Percentiles rank a stretch among this genome's conserved stretches.
These are phyloP conservation scores for Osmanthus fragrans DNA, from an alignment of 257 asterid species.

Conservation along the genomic window DNA sequence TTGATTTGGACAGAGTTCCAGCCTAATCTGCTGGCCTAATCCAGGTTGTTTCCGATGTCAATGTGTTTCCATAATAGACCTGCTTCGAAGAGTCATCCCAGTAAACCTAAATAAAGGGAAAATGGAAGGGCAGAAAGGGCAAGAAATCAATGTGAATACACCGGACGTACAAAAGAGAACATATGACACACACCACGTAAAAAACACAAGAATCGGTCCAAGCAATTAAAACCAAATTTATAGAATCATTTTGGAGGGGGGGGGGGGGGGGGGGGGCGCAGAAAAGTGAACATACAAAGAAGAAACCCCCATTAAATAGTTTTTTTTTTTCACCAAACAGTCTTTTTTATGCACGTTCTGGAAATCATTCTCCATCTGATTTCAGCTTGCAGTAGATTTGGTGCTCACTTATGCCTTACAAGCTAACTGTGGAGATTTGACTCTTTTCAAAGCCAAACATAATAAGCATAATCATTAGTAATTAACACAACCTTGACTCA, in stretches of 20 bases:
- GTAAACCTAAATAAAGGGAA: conserved; percentile 50
- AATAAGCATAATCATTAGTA: no score
- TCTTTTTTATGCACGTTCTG: background rate
- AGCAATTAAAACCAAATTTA: background rate
- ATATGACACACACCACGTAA: background rate
- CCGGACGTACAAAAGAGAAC: no score
- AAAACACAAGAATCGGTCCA: background rate
- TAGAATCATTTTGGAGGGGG: no score
- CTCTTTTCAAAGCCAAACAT: no score
- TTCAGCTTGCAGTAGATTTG: no score
- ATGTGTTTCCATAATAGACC: conserved; percentile 69
- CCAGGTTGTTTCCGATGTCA: conserved; percentile 91
- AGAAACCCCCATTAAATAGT: background rate
- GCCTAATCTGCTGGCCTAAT: conserved; percentile 42
- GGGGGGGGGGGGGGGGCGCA: background rate
- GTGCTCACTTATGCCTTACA: no score
- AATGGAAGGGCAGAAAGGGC: background rate
- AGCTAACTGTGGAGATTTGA: no score
- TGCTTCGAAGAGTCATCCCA: conserved; percentile 86
- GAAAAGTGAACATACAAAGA: background rate
- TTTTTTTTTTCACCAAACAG: background rate
- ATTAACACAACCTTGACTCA: no score
- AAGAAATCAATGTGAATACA: background rate
- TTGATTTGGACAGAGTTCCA: background rate
- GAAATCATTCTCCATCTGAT: background rate